A percentile compares a stretch with the other conserved stretches of the same genome.
Evolutionary conservation across 495 filamentous ascomycete species (phyloP).

Genomic region (Gamarada debralockiae): DNA sequence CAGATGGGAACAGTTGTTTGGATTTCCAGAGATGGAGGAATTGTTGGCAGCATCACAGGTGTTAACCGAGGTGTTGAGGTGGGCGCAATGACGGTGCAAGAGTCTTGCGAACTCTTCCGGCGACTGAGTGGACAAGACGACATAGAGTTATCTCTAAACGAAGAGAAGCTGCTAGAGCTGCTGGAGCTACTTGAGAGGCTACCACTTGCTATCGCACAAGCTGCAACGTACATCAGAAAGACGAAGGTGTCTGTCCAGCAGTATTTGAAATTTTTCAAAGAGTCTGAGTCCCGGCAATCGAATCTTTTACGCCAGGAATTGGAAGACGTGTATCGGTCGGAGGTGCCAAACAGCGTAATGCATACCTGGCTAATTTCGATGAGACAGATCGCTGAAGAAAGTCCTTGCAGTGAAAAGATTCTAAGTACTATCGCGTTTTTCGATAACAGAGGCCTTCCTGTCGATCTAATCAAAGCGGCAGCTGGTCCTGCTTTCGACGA

Average conservation of each 20-base stretch:
- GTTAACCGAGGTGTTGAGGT: slow-evolving; percentile 10
- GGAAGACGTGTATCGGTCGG: slow-evolving; percentile 3
- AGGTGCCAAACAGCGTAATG: slow-evolving; percentile 15
- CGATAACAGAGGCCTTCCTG: slow-evolving; percentile 13
- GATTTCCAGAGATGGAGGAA: slow-evolving; percentile 13
- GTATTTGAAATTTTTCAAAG: slow-evolving; percentile 6
- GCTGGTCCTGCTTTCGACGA: slow-evolving; percentile 5
- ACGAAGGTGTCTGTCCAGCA: slow-evolving; percentile 19
- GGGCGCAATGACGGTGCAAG: slow-evolving; percentile 1
- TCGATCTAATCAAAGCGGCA: slow-evolving; percentile 11
- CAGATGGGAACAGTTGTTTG: slow-evolving; percentile 7
- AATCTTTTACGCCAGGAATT: slow-evolving; percentile 23
- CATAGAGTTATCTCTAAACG: background rate
- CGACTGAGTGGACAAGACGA: background rate
- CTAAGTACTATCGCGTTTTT: slow-evolving; percentile 15
- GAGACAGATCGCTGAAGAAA: slow-evolving; percentile 33
- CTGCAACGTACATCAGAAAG: slow-evolving; percentile 43
- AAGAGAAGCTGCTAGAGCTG: slow-evolving; percentile 21
- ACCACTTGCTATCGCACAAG: slow-evolving; percentile 46
- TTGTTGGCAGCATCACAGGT: slow-evolving; percentile 8
- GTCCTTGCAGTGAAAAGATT: slow-evolving; percentile 21
- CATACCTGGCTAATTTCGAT: slow-evolving; percentile 18
- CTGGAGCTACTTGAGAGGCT: slow-evolving; percentile 36
- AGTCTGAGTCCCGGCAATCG: slow-evolving; percentile 22
- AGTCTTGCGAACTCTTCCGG: slow-evolving; percentile 5